These are phyloP conservation scores for Agaricus sinodeliciosus DNA, from an alignment of 768 basidiomycete genomes.

Conservation along the genomic window DNA sequence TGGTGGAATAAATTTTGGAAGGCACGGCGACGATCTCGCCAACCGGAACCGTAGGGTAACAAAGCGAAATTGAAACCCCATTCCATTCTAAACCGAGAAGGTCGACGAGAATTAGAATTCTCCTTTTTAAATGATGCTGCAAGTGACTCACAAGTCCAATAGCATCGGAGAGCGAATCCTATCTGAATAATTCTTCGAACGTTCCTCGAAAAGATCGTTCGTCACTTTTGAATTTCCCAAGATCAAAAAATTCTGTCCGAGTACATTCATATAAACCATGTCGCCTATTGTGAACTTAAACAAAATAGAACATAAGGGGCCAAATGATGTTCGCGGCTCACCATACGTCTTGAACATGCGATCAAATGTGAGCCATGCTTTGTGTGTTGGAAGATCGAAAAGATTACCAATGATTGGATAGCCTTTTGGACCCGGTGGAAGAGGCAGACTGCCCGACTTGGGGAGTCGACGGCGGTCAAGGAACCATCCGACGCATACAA, in stretches of 20 bases:
- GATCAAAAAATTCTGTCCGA: constrained; percentile 3
- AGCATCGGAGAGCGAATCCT: constrained; percentile 23
- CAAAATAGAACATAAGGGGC: not conserved
- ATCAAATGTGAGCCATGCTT: constrained; percentile 16
- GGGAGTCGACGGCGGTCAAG: too few species aligned
- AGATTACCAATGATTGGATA: constrained; percentile 16
- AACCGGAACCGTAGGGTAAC: constrained; percentile 32
- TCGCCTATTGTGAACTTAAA: not conserved
- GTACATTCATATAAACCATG: constrained; percentile 2
- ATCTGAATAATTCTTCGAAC: constrained; percentile 11
- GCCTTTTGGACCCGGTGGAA: constrained; percentile 16
- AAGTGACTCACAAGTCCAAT: constrained; percentile 34
- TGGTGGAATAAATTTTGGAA: constrained; percentile 15
- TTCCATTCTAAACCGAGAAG: constrained; percentile 11
- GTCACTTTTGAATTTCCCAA: not conserved
- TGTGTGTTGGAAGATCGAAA: constrained; percentile 14
- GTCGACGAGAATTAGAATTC: not conserved
- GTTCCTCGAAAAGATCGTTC: constrained; percentile 2
- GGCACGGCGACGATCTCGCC: constrained; percentile 37
- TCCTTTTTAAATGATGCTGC: not conserved
- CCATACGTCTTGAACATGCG: constrained; percentile 18
- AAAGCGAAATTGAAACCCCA: constrained; percentile 39
- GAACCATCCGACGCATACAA: too few species aligned
- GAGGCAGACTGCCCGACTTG: constrained; percentile 6
- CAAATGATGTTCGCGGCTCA: not conserved